Evolutionary conservation across 441 rosid species (phyloP), one percentile per base, ranked within the genome.

Genomic region (Arabidopsis hybrid): DNA sequence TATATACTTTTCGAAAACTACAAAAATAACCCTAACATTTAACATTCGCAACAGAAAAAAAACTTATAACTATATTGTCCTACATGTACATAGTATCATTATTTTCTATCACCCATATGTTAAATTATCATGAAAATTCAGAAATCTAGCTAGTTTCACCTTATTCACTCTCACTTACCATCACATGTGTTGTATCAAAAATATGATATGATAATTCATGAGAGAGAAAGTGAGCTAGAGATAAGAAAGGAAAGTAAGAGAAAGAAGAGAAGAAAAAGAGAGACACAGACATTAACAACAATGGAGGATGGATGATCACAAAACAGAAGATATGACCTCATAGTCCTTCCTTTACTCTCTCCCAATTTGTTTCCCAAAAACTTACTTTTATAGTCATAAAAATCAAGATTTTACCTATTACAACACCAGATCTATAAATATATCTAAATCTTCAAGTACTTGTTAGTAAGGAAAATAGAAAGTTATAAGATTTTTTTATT

Each of bases 351-450:
- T 7, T 35, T 35, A 35, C 38, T 7, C 8, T 18, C 51, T 43
- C 67, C 7, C 52, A 58, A 29, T 52, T 68, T 68, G 53, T 57
- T 58, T 63, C 51, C 45, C 71, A 65, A 72, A 72, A 66, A 67
- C 65, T 78, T 78, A 72, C 74, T 78, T 61, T 62, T 43, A 60
- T 60, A 60, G 69, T 78, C 77, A 72, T 52, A 72, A 52, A 62
- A 72, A 34, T 56, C 56, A 63, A 67, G 56, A 46, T 74, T 73
- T 79, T 68, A 82, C 87, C 81, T 77, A 73, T 79, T 84, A 77
- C 80, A 82, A 76, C 80, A 83, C 86, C 87, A 84, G 95, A 92
- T 92, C 96, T 86, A 82, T 77, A 78, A 72, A 82, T 75, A 83
- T 67, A 71, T 82, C 80, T 71, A 77, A 80, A 75, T 79, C 79